A percentile compares a stretch with the other conserved stretches of the same genome.
phyloP scores from a whole-genome alignment of 768 basidiomycete species.

The Plicaturopsis crispa region DNA sequence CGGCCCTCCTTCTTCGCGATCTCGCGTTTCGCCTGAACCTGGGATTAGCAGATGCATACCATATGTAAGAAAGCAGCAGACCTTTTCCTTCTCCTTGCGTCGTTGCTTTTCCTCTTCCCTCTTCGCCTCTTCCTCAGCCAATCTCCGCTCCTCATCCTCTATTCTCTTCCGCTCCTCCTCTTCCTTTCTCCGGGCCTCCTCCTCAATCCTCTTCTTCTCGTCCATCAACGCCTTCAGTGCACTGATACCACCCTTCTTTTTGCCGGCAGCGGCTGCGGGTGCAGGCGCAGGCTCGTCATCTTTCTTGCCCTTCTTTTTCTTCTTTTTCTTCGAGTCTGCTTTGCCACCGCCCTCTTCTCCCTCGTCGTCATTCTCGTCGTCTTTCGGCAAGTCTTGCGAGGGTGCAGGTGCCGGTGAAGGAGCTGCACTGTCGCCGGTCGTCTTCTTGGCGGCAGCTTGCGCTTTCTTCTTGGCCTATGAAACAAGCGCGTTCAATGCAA shows the following conservation, averaged over 20 bases:
- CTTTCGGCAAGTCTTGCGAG: constrained; percentile 28
- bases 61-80: constrained; percentile 17
- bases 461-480: constrained; percentile 89
- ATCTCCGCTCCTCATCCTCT: constrained; percentile 81
- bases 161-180: constrained; percentile 78
- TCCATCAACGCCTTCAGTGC: constrained; percentile 90
- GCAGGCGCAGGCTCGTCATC: constrained; percentile 29
- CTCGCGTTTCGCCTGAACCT: constrained; percentile 76
- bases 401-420: constrained; percentile 23
- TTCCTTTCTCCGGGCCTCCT: constrained; percentile 62
- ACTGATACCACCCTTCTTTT: constrained; percentile 75
- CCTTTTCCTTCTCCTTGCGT: constrained; percentile 87
- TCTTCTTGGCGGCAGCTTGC: constrained; percentile 82
- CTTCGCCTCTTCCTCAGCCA: constrained; percentile 68
- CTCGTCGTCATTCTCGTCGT: constrained; percentile 61
- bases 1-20: constrained; percentile 90
- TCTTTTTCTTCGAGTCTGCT: constrained; percentile 61
- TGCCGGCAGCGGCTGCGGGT: constrained; percentile 32
- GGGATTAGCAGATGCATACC: constrained; percentile 2
- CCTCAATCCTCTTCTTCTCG: constrained; percentile 82
- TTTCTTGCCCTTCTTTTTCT: constrained; percentile 81
- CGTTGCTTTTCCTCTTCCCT: constrained; percentile 81
- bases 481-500: constrained; percentile 7
- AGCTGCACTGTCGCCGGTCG: constrained; percentile 22
- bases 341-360: constrained; percentile 41